A percentile compares a stretch with the other conserved stretches of the same genome.
Conservation (phyloP, 2,329 filamentous ascomycete genomes). For the Orbilia quercus region DNA sequence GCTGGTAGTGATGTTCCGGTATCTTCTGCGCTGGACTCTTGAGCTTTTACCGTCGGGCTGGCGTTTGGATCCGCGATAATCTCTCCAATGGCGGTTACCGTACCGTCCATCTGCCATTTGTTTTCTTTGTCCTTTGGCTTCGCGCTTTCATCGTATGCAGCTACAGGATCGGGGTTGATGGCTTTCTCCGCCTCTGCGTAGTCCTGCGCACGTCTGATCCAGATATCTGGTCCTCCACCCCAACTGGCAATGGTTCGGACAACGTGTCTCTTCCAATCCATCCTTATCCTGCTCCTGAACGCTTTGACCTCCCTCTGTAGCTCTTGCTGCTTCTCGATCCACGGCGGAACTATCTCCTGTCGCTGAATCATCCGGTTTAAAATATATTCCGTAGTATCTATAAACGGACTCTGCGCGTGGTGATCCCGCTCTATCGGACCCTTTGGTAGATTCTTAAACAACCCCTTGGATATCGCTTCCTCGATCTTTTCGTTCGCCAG, state of each 20-base stretch:
- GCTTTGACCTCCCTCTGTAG: conserved; percentile 74
- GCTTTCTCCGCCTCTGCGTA: conserved; percentile 80
- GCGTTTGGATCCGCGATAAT: conserved; percentile 59
- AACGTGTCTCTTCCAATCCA: conserved; percentile 86
- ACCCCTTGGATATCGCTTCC: conserved; percentile 88
- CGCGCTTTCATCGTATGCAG: conserved; percentile 61
- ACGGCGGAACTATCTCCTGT: conserved; percentile 93
- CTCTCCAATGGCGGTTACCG: conserved; percentile 62
- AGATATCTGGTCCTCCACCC: conserved; percentile 78
- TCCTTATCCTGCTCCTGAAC: conserved; percentile 79
- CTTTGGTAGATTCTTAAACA: conserved; percentile 81
- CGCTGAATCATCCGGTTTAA: conserved; percentile 99
- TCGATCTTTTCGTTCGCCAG: conserved; percentile 93
- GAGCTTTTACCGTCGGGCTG: background rate
- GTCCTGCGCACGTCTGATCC: conserved; percentile 76
- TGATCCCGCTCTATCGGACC: conserved; percentile 83
- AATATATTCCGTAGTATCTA: conserved; percentile 96
- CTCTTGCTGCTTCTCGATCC: conserved; percentile 99
- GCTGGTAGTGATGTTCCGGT: background rate
- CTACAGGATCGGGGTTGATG: conserved; percentile 72
- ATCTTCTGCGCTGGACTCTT: conserved; percentile 5
- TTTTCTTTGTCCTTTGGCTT: conserved; percentile 22
- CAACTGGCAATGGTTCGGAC: conserved; percentile 79
- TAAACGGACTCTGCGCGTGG: conserved; percentile 84
- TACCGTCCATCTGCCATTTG: conserved; percentile 38